Evolutionary conservation across 2,329 filamentous ascomycete species (phyloP).

Genomic region (Acephala macrosclerotiorum): DNA sequence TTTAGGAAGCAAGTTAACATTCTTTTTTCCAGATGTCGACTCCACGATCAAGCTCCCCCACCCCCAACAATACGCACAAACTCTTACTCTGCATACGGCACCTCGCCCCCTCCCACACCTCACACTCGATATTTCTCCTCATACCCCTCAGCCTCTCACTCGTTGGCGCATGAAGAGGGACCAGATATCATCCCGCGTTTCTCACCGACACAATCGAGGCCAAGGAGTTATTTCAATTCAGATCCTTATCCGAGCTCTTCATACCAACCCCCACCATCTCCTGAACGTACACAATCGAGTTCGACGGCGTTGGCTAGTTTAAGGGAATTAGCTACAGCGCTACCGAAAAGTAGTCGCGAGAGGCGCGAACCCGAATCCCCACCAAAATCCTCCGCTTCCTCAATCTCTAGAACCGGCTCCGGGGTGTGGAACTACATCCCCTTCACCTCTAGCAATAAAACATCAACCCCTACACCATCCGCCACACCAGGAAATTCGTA

Average conservation of each 20-base stretch:
- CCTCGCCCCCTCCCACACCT: constrained; percentile 44
- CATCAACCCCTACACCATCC: constrained; percentile 34
- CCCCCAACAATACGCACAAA: constrained; percentile 24
- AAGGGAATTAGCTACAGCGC: constrained; percentile 39
- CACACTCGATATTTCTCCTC: constrained; percentile 39
- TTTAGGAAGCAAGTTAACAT: not conserved
- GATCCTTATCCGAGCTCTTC: constrained; percentile 46
- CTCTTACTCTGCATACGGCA: constrained; percentile 33
- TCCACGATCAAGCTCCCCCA: constrained; percentile 38
- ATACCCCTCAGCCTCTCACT: constrained; percentile 47
- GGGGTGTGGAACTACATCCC: constrained; percentile 44
- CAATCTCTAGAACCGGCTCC: constrained; percentile 34
- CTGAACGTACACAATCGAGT: constrained; percentile 13
- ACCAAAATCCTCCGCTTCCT: constrained; percentile 27
- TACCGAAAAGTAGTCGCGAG: constrained; percentile 31
- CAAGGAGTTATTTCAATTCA: constrained; percentile 60
- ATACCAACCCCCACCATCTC: constrained; percentile 45
- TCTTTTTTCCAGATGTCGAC: constrained; percentile 32
- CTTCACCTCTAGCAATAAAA: constrained; percentile 34
- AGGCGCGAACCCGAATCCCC: constrained; percentile 28
- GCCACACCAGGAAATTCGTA: constrained; percentile 39
- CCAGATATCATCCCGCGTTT: constrained; percentile 70
- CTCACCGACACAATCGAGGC: constrained; percentile 67
- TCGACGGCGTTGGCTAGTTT: constrained; percentile 40
- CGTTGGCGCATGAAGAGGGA: constrained; percentile 52